Evolutionary conservation across 768 basidiomycete genomes (phyloP).

Genomic region (Calocybe indica): DNA sequence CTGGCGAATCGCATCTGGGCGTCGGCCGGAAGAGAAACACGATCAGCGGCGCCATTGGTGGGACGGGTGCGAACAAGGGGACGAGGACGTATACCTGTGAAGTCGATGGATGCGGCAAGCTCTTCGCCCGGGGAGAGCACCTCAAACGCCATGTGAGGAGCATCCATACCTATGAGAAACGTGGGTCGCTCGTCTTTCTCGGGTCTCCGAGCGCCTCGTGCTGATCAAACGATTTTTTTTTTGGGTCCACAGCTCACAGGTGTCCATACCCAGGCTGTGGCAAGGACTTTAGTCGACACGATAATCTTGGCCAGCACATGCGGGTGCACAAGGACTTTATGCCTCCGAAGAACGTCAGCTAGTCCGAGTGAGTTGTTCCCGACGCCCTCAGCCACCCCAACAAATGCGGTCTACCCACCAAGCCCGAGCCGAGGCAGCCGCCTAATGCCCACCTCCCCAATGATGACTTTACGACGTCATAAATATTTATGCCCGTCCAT

Average conservation of each 20-base stretch:
- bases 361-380: no score
- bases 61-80: conserved; percentile 1
- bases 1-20: neutral
- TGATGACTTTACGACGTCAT: no score
- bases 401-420: neutral
- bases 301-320: conserved; percentile 87
- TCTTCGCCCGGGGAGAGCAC: conserved; percentile 76
- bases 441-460: no score
- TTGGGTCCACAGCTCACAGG: conserved; percentile 54
- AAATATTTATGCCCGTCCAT: no score
- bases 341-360: conserved; percentile 15
- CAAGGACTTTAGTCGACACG: conserved; percentile 82
- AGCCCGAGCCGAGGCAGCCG: neutral
- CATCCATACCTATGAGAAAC: conserved; percentile 81
- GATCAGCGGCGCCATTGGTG: neutral
- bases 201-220: neutral
- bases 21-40: neutral
- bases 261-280: conserved; percentile 77
- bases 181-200: conserved; percentile 37
- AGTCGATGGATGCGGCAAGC: conserved; percentile 70
- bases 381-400: no score
- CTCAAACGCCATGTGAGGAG: conserved; percentile 76
- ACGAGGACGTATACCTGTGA: conserved; percentile 57
- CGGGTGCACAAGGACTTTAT: conserved; percentile 63
- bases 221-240: conserved; percentile 1